Evolutionary conservation across 495 filamentous ascomycete species (phyloP), one percentile per base, ranked within the genome.

Genomic region (Penicillium waksmanii): DNA sequence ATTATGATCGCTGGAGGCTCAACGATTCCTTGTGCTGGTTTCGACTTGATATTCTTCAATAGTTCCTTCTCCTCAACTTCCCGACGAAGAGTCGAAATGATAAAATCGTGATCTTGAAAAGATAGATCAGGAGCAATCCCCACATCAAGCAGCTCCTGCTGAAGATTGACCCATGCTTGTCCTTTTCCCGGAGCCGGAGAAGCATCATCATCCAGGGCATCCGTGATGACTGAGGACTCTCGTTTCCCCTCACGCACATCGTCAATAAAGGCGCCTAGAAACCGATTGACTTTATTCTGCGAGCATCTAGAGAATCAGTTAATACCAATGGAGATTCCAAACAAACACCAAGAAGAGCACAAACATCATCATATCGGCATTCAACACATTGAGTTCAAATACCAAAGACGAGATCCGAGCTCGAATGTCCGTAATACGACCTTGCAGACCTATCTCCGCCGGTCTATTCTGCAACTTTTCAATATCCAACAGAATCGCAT

Each of bases 361-460:
- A 44, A 12, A 68, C 66, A 63, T 66, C 56, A 59, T 60, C 60
- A 66, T 56, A 61, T 66, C 56, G 6, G 48, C 56, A 54, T 63
- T 66, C 19, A 66, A 50, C 31, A 62, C 52, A 35, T 35, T 57
- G 5, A 67, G 53, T n/a, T 57, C 66, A 49, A 58, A 68, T 9
- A 55, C 50, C 15, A 61, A n/a, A 3, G 56, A 62, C 2, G 62
- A 60, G 5, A 66, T 36, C 0, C 57, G 50, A 27, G 38, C 63
- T 31, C 60, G 54, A 27, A 68, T 60, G 8, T 68, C 60, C 13
- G n/a, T 35, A 12, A 66, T 36, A 42, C 47, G 56, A 23, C 23
- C 50, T 21, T 51, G 46, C 3, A 35, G 31, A 4, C 53, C 58
- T 7, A 57, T 31, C 18, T 44, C 49, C 38, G 25, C 53, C 9